Conservation (phyloP, 2,329 filamentous ascomycete genomes). For the Colletotrichum echinochloae region DNA sequence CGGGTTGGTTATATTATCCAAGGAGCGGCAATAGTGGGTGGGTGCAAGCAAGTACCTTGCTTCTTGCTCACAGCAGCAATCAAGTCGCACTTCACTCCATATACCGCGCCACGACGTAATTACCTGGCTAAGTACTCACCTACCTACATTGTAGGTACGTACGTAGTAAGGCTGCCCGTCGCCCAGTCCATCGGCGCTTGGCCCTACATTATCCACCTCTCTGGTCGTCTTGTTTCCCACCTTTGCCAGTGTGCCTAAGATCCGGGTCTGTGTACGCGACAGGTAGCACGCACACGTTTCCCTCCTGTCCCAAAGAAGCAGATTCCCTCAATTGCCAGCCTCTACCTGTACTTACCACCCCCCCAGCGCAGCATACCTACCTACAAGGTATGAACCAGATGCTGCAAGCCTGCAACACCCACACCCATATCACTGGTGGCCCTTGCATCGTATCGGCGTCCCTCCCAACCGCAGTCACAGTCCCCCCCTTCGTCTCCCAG, state of each 20-base stretch:
- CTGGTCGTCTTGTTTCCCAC: no score
- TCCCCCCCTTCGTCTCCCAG: no score
- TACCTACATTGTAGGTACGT: no score
- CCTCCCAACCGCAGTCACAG: not conserved
- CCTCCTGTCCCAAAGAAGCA: not conserved
- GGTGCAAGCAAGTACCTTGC: not conserved
- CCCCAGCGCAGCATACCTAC: constrained; percentile 10
- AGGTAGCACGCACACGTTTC: not conserved
- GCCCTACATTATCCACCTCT: no score
- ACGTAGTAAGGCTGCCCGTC: not conserved
- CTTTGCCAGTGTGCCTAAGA: not conserved
- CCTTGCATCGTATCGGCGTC: constrained; percentile 12
- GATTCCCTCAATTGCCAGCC: no score
- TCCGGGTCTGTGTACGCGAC: constrained; percentile 20
- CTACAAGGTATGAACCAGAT: not conserved
- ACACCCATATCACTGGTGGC: not conserved
- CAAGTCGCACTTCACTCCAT: no score
- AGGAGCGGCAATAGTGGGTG: not conserved
- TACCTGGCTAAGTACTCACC: no score
- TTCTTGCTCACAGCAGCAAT: not conserved
- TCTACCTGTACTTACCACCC: not conserved
- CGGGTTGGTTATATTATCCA: not conserved
- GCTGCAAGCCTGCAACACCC: not conserved
- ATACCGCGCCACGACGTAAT: no score
- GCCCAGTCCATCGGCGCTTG: not conserved